Evolutionary conservation across 768 basidiomycete species (phyloP).

Genomic region (Suillus ampliporus): DNA sequence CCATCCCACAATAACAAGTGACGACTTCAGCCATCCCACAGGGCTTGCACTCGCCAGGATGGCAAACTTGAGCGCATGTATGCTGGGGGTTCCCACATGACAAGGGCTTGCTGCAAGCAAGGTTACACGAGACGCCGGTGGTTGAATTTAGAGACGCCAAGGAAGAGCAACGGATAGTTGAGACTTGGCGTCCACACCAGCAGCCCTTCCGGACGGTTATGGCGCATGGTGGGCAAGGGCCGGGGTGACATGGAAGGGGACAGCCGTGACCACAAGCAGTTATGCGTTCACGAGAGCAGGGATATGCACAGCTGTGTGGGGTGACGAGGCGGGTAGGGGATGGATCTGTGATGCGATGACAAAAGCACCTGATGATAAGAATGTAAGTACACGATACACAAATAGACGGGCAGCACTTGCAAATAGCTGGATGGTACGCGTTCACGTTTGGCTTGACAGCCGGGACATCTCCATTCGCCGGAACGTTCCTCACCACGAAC

Average conservation of each 20-base stretch:
- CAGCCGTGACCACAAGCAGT: constrained; percentile 80
- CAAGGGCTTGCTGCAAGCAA: constrained; percentile 50
- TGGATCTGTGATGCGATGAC: constrained; percentile 75
- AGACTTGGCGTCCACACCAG: constrained; percentile 70
- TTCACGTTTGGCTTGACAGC: constrained; percentile 84
- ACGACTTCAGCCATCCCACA: constrained; percentile 63
- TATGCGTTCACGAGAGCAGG: constrained; percentile 64
- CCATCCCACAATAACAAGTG: constrained; percentile 84
- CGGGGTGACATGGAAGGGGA: constrained; percentile 88
- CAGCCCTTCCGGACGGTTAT: constrained; percentile 80
- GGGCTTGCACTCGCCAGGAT: constrained; percentile 72
- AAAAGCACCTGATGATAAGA: constrained; percentile 71
- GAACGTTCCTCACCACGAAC: constrained; percentile 68
- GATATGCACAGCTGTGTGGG: constrained; percentile 77
- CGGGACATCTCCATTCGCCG: constrained; percentile 93
- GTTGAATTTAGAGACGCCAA: constrained; percentile 12
- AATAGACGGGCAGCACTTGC: constrained; percentile 43
- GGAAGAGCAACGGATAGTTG: constrained; percentile 63
- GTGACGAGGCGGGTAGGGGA: constrained; percentile 70
- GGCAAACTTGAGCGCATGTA: constrained; percentile 69
- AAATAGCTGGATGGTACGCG: constrained; percentile 68
- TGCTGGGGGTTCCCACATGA: constrained; percentile 72
- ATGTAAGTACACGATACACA: constrained; percentile 20
- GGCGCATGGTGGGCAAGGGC: constrained; percentile 94
- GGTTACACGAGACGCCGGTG: constrained; percentile 40